phyloP scores from a whole-genome alignment of 305 asterid genomes.

The Solanum hybrid region DNA sequence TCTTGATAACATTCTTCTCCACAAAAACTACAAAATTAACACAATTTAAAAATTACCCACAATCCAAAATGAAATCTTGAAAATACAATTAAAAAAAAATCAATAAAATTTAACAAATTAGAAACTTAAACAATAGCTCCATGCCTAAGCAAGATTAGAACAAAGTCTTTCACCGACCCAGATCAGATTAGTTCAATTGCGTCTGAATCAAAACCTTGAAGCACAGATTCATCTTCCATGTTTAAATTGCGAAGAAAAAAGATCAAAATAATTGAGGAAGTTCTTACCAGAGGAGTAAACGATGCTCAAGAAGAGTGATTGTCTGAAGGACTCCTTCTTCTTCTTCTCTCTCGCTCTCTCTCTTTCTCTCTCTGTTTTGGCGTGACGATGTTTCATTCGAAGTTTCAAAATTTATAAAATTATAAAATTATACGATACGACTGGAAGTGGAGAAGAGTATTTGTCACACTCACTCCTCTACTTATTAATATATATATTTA shows the following conservation, averaged over 20 bases:
- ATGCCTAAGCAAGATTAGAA: background rate
- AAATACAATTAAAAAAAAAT: background rate
- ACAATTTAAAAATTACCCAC: background rate
- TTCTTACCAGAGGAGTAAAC: slow-evolving; percentile 37
- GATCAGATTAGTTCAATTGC: background rate
- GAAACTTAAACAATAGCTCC: background rate
- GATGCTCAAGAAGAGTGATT: slow-evolving; percentile 24
- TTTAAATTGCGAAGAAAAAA: background rate
- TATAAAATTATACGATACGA: slow-evolving; percentile 2
- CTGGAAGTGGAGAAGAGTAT: background rate
- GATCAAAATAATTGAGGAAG: background rate
- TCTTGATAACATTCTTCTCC: slow-evolving; percentile 60
- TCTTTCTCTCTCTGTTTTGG: slow-evolving; percentile 4
- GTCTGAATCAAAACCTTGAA: background rate
- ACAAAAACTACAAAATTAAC: slow-evolving; percentile 15
- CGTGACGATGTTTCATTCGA: slow-evolving; percentile 22
- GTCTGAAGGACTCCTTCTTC: slow-evolving; percentile 5
- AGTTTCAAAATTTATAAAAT: slow-evolving; percentile 12
- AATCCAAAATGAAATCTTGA: background rate
- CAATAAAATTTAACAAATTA: background rate
- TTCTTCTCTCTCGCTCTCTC: background rate
- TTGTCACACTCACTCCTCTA: background rate
- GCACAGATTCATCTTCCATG: background rate
- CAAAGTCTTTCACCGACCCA: background rate
- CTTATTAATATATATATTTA: background rate